Percentiles rank a stretch among this genome's conserved stretches.
These are phyloP conservation scores for Macadamia integrifolia DNA, from an alignment of 164 flowering plant genomes.

Conservation along the genomic window DNA sequence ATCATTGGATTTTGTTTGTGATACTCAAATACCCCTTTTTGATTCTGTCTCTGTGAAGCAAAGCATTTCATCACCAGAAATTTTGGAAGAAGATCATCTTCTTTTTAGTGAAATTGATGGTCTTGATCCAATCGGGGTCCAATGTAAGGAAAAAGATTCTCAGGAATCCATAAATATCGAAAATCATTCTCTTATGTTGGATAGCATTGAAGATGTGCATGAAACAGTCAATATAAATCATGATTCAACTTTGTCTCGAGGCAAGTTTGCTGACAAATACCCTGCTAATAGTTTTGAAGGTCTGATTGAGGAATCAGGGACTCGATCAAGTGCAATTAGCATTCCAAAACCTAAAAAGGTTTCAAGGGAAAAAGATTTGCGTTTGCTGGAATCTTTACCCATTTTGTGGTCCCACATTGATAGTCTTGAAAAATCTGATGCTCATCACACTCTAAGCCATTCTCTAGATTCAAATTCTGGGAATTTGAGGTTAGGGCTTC, in stretches of 20 bases:
- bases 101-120: constrained; percentile 45
- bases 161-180: constrained; percentile 21
- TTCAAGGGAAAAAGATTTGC: constrained; percentile 19
- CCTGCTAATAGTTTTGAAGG: constrained; percentile 16
- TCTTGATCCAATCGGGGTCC: constrained; percentile 12
- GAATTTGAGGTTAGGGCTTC: constrained; percentile 19
- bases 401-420: constrained; percentile 29
- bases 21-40: constrained; percentile 23
- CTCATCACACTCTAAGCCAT: constrained; percentile 32
- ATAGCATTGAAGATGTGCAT: constrained; percentile 17
- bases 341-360: constrained; percentile 24
- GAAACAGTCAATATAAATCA: constrained; percentile 7
- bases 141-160: constrained; percentile 12
- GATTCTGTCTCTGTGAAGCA: constrained; percentile 4
- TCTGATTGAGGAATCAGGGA: constrained; percentile 21
- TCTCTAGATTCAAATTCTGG: constrained; percentile 48
- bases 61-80: constrained; percentile 13
- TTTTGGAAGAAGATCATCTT: constrained; percentile 48
- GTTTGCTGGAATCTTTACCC: constrained; percentile 52
- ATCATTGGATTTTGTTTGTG: constrained; percentile 11
- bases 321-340: constrained; percentile 27
- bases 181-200: constrained; percentile 10
- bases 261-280: constrained; percentile 22
- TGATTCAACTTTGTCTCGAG: constrained; percentile 20
- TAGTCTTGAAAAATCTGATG: constrained; percentile 19